A percentile compares a stretch with the other conserved stretches of the same genome.
Conservation (phyloP, 768 basidiomycete species). For the Panaeolus papilionaceus region DNA sequence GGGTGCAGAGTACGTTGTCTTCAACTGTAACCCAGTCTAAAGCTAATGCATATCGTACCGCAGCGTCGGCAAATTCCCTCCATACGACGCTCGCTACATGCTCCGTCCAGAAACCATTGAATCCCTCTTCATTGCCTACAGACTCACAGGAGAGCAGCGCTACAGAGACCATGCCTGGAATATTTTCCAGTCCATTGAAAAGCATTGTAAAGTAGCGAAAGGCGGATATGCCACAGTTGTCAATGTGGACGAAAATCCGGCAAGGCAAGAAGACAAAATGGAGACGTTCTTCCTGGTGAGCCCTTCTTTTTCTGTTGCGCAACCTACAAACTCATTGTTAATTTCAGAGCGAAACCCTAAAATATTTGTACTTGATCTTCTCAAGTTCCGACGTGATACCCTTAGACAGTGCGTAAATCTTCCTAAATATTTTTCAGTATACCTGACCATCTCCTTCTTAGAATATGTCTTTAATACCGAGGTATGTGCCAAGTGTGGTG, state of each 20-base stretch:
- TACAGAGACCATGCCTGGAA: slow-evolving; percentile 89
- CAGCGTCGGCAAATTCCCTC: slow-evolving; percentile 47
- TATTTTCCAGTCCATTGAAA: slow-evolving; percentile 89
- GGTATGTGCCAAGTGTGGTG: slow-evolving; percentile 40
- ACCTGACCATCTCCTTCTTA: slow-evolving; percentile 32
- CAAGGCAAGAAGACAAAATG: slow-evolving; percentile 84
- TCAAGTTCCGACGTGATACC: slow-evolving; percentile 76
- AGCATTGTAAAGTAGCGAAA: slow-evolving; percentile 73
- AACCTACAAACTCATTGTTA: background rate
- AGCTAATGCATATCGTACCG: background rate
- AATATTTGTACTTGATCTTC: slow-evolving; percentile 91
- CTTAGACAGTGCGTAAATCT: slow-evolving; percentile 63
- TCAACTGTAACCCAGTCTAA: background rate
- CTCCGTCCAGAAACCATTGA: slow-evolving; percentile 95
- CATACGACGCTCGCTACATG: slow-evolving; percentile 92
- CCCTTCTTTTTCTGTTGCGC: slow-evolving; percentile 22
- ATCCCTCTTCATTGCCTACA: slow-evolving; percentile 89
- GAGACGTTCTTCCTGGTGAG: slow-evolving; percentile 92
- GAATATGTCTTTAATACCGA: slow-evolving; percentile 95
- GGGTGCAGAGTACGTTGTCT: slow-evolving; percentile 60
- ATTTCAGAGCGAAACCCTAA: slow-evolving; percentile 82
- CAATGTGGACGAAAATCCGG: slow-evolving; percentile 83
- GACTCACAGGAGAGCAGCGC: slow-evolving; percentile 82
- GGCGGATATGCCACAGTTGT: slow-evolving; percentile 87
- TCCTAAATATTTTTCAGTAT: background rate